These are phyloP conservation scores for Ajuga reptans DNA, from an alignment of 305 asterid species.

Conservation along the genomic window DNA sequence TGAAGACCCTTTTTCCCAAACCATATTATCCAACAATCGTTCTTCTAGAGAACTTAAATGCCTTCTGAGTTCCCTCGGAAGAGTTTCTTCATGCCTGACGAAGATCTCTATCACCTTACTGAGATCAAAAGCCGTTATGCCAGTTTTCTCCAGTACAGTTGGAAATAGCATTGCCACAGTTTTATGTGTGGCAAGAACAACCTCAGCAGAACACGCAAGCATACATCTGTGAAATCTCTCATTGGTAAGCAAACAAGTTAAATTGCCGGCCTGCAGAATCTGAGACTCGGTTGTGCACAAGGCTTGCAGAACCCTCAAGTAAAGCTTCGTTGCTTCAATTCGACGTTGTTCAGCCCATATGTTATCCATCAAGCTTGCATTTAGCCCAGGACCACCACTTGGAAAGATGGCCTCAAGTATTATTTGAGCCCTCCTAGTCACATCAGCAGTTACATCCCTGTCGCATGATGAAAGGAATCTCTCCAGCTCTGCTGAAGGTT, in stretches of 20 bases:
- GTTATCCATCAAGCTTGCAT: conserved; percentile 80
- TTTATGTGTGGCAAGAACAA: conserved; percentile 98
- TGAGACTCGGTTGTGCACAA: conserved; percentile 92
- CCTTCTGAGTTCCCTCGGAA: conserved; percentile 91
- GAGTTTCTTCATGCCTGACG: conserved; percentile 89
- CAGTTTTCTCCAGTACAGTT: conserved; percentile 89
- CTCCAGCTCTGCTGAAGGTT: conserved; percentile 79
- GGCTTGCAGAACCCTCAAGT: conserved; percentile 83
- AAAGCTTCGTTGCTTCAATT: conserved; percentile 82
- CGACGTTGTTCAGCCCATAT: conserved; percentile 96
- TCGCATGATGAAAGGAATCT: conserved; percentile 75
- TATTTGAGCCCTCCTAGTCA: conserved; percentile 76
- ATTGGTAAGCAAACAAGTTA: conserved; percentile 79
- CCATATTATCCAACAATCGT: conserved; percentile 91
- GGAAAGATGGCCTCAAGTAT: conserved; percentile 96
- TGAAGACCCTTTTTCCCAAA: conserved; percentile 98
- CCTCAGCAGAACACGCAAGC: conserved; percentile 99
- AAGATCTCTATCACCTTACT: conserved; percentile 99
- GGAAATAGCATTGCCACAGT: conserved; percentile 96
- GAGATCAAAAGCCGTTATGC: conserved; percentile 95
- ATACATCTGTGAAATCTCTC: conserved; percentile 98
- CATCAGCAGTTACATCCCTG: conserved; percentile 73
- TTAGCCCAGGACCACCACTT: conserved; percentile 73
- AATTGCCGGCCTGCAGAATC: conserved; percentile 61
- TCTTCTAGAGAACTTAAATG: conserved; percentile 95